Evolutionary conservation across 192 early-diverging fungal genomes (phyloP), one percentile per base, ranked within the genome.

Genomic region (Rhizoclosmatium sp.): DNA sequence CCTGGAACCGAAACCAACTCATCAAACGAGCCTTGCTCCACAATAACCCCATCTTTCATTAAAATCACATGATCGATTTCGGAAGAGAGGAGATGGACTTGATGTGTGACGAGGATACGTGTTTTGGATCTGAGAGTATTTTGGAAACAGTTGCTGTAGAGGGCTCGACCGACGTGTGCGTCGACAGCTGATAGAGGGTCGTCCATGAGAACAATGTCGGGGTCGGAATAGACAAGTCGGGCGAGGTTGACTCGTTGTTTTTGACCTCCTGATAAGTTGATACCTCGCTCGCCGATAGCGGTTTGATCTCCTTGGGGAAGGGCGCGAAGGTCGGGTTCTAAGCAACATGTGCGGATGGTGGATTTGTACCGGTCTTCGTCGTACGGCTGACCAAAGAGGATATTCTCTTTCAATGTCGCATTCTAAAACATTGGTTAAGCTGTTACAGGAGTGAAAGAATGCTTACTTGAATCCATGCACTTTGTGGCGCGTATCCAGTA

Each of bases 211-310:
- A 81, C 70, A 42, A 87, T 66, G 46, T 85, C 86, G 7, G 91
- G 88, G 54, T 82, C 78, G 47, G 90, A 92, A 83, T 95, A 97
- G 16, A 95, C 87, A 7, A 94, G 94, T 47, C 95, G 83, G 0
- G 94, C 94, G 42, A 97, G 83, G 2, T 92, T 86, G 45, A 97
- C 90, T 47, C 96, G 85, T 74, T 93, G 93, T 81, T 94, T 95
- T 84, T 96, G 95, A 23, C 95, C 95, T 23, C 85, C 85, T 3
- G 81, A 83, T 23, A 89, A 72, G 61, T 86, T 89, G 76, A 87
- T 85, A 2, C 88, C 88, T 19, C 85, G 79, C 67, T 89, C 88
- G 12, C 86, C 88, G 51, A 89, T 89, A 71, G 82, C 44, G 2
- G 88, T 87, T 65, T 54, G 59, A 73, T 97, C 96, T n/a, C 93